phyloP scores from a whole-genome alignment of 257 asterid genomes.

The Scutellaria barbata region DNA sequence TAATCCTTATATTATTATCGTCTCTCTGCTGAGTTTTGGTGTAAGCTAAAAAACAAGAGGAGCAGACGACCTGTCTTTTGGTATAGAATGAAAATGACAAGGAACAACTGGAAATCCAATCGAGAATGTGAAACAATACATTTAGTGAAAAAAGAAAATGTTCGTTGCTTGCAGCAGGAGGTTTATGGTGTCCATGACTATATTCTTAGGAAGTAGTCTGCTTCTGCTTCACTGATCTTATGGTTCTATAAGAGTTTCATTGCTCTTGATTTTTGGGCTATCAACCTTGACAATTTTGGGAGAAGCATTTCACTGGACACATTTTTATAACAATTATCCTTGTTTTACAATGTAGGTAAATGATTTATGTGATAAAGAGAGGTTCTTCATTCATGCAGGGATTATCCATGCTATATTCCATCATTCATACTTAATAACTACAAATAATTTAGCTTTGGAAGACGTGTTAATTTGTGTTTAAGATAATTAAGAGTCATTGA shows the following conservation, averaged over 20 bases:
- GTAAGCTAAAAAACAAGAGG: neutral
- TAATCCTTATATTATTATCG: neutral
- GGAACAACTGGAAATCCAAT: neutral
- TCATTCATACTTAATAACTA: neutral
- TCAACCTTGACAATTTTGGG: neutral
- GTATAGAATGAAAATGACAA: neutral
- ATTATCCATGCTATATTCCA: neutral
- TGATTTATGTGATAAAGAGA: neutral
- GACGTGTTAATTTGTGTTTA: neutral
- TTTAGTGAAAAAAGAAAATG: neutral
- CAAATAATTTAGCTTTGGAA: neutral
- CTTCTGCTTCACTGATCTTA: constrained; percentile 7
- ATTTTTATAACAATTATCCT: neutral
- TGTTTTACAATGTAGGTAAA: neutral
- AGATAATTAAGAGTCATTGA: constrained; percentile 6
- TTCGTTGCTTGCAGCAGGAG: neutral
- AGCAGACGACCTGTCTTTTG: neutral
- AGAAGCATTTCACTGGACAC: neutral
- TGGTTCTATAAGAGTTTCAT: neutral
- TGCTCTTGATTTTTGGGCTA: neutral
- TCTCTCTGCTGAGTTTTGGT: constrained; percentile 1
- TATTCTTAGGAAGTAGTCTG: neutral
- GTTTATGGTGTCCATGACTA: neutral
- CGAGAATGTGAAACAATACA: neutral
- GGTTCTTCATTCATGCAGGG: constrained; percentile 5